phyloP scores from a whole-genome alignment of 2,329 filamentous ascomycete species.

The Bipolaris bicolor region DNA sequence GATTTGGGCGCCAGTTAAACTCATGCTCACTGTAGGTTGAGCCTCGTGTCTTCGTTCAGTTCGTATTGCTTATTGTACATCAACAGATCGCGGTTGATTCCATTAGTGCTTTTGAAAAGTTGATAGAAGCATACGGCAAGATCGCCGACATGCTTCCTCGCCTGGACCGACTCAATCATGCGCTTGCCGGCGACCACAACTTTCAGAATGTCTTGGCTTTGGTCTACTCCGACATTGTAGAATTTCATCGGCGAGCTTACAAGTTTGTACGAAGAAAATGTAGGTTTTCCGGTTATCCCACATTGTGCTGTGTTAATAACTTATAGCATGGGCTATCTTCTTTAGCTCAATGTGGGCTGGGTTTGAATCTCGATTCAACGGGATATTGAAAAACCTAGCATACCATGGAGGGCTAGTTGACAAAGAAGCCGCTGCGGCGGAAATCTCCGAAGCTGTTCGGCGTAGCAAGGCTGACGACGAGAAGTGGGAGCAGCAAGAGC shows the following conservation, averaged over 20 bases:
- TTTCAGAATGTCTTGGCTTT: slow-evolving; percentile 1
- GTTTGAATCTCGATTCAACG: not conserved
- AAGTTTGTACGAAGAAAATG: slow-evolving; percentile 3
- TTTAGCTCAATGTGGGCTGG: slow-evolving; percentile 2
- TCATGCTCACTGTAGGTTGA: slow-evolving; percentile 17
- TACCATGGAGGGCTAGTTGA: slow-evolving; percentile 21
- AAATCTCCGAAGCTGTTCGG: slow-evolving; percentile 24
- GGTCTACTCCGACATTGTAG: slow-evolving; percentile 1
- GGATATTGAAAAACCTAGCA: not conserved
- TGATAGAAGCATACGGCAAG: slow-evolving; percentile 2
- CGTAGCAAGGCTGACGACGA: slow-evolving; percentile 20
- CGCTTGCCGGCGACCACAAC: slow-evolving; percentile 2
- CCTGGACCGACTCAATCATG: not conserved
- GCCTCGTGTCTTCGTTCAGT: not conserved
- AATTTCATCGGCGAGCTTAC: slow-evolving; percentile 2
- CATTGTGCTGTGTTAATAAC: not conserved
- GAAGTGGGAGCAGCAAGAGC: slow-evolving; percentile 23
- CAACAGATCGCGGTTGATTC: slow-evolving; percentile 4
- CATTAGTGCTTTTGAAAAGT: slow-evolving; percentile 1
- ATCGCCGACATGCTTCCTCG: slow-evolving; percentile 3
- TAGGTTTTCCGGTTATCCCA: not conserved
- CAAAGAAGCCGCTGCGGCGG: slow-evolving; percentile 29
- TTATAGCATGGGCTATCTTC: slow-evolving; percentile 2
- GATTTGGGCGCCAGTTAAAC: slow-evolving; percentile 49
- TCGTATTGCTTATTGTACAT: not conserved